Percentiles rank a stretch among this genome's conserved stretches.
phyloP scores from a whole-genome alignment of 495 filamentous ascomycete species.

The Astrothelium macrocarpum region DNA sequence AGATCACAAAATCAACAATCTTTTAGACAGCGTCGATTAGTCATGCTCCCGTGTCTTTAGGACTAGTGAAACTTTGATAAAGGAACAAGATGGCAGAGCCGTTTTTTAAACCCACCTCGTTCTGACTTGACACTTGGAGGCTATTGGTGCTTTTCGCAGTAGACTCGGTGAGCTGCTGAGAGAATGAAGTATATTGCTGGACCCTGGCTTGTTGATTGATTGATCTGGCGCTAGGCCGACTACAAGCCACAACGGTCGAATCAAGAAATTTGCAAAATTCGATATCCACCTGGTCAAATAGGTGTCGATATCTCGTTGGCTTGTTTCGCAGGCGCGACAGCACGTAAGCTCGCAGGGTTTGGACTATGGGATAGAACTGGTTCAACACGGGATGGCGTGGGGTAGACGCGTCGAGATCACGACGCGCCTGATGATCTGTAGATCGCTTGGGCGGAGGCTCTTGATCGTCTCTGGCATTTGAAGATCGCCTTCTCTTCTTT shows the following conservation, averaged over 20 bases:
- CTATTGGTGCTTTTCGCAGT: conserved; percentile 32
- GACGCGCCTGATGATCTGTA: conserved; percentile 5
- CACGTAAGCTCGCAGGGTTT: conserved; percentile 65
- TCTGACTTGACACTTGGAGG: conserved; percentile 39
- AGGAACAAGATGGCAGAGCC: conserved; percentile 7
- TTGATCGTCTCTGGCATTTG: conserved; percentile 1
- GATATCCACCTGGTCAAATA: background rate
- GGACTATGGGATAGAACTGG: conserved; percentile 59
- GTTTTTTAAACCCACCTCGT: conserved; percentile 44
- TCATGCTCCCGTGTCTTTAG: background rate
- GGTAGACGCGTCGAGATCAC: conserved; percentile 3
- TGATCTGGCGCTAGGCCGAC: conserved; percentile 10
- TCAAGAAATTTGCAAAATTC: conserved; percentile 53
- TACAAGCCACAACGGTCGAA: conserved; percentile 52
- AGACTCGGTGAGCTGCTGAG: conserved; percentile 48
- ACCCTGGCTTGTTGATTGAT: conserved; percentile 35
- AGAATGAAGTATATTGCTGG: conserved; percentile 56
- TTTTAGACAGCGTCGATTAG: conserved; percentile 34
- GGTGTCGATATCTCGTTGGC: conserved; percentile 42
- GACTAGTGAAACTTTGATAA: conserved; percentile 1
- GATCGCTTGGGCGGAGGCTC: conserved; percentile 3
- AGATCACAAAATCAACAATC: conserved; percentile 80
- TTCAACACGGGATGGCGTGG: conserved; percentile 57
- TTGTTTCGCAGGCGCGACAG: conserved; percentile 41
- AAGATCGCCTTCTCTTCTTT: conserved; percentile 10